Conservation (phyloP, 371 early-diverging fungal species). For the Syncephalastrum sp. region DNA sequence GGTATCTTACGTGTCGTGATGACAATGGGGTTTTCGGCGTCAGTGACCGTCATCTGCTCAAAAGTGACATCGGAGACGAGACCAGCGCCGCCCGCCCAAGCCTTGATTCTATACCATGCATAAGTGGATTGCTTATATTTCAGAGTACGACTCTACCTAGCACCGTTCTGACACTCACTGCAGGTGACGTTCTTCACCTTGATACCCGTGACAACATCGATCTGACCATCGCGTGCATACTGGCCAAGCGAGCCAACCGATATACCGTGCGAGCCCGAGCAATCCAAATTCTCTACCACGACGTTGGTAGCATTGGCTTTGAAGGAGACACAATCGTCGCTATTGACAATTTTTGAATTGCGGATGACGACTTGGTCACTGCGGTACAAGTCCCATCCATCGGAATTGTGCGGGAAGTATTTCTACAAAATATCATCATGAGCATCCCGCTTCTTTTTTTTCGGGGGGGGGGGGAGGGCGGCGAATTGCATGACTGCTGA, state of each 20-base stretch:
- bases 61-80: slow-evolving; percentile 26
- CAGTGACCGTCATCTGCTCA: slow-evolving; percentile 17
- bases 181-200: slow-evolving; percentile 19
- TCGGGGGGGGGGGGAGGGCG: too few species aligned
- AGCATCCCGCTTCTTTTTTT: too few species aligned
- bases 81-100: slow-evolving; percentile 36
- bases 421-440: background rate
- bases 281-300: slow-evolving; percentile 19
- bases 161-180: slow-evolving; percentile 21
- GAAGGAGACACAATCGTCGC: slow-evolving; percentile 26
- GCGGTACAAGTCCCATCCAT: slow-evolving; percentile 16
- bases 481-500: too few species aligned
- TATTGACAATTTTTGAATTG: slow-evolving; percentile 19
- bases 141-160: slow-evolving; percentile 6
- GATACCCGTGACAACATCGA: slow-evolving; percentile 21
- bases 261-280: slow-evolving; percentile 29
- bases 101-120: slow-evolving; percentile 8
- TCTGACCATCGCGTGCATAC: slow-evolving; percentile 14
- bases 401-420: slow-evolving; percentile 13
- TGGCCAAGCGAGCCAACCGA: slow-evolving; percentile 28
- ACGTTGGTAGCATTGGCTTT: slow-evolving; percentile 21
- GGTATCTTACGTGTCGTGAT: slow-evolving; percentile 28
- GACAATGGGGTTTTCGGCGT: slow-evolving; percentile 28
- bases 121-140: background rate
- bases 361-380: slow-evolving; percentile 14